These are phyloP conservation scores for Geoglossum cookeanum DNA, from an alignment of 2,329 filamentous ascomycete genomes.

Conservation along the genomic window DNA sequence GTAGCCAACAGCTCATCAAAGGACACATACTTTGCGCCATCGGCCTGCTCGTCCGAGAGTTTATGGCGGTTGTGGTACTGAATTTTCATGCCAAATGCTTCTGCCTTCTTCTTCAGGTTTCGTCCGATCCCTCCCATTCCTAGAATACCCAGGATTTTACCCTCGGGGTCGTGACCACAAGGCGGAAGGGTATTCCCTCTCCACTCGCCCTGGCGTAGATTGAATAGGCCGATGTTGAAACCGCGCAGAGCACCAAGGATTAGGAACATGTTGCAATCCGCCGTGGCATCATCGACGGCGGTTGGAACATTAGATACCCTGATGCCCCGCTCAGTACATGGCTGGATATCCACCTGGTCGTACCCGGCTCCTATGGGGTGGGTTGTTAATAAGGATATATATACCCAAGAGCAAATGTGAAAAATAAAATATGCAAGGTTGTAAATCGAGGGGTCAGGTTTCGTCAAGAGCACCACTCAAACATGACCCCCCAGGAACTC, in stretches of 20 bases:
- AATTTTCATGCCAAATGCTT: slow-evolving; percentile 56
- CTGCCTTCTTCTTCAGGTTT: slow-evolving; percentile 55
- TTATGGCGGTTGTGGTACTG: slow-evolving; percentile 54
- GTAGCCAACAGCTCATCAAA: slow-evolving; percentile 52
- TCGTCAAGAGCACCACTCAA: neutral
- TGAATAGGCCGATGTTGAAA: slow-evolving; percentile 45
- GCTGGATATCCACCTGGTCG: slow-evolving; percentile 58
- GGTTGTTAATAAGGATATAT: neutral
- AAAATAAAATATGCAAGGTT: neutral
- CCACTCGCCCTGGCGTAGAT: slow-evolving; percentile 49
- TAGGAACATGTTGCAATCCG: slow-evolving; percentile 63
- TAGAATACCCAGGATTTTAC: slow-evolving; percentile 60
- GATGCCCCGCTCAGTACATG: slow-evolving; percentile 47
- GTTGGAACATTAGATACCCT: slow-evolving; percentile 66
- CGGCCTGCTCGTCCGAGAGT: slow-evolving; percentile 34
- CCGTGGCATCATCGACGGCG: slow-evolving; percentile 65
- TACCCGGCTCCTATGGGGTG: slow-evolving; percentile 51
- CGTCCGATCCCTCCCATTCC: slow-evolving; percentile 77
- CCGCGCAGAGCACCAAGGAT: slow-evolving; percentile 63
- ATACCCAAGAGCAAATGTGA: neutral
- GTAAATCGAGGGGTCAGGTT: neutral
- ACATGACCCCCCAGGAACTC: slow-evolving; percentile 13
- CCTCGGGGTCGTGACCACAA: slow-evolving; percentile 58
- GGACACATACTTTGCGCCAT: slow-evolving; percentile 44
- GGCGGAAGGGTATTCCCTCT: slow-evolving; percentile 34